Percentiles rank a stretch among this genome's conserved stretches.
Evolutionary conservation across 768 basidiomycete species (phyloP).

Genomic region (Mycena vulgaris): DNA sequence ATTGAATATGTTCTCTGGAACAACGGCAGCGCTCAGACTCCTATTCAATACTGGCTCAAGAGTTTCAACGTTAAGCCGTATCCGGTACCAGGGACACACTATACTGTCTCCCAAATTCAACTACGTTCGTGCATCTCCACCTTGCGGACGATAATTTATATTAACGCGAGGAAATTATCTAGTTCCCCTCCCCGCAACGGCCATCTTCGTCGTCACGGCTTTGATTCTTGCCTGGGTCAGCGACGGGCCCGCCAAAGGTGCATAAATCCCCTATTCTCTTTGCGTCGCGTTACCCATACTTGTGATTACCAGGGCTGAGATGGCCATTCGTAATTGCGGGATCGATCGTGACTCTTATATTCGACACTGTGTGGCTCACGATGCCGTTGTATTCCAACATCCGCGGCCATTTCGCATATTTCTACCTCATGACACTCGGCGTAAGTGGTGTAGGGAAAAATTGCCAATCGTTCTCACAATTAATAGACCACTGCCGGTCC

Average conservation of each 20-base stretch:
- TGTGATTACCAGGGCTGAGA: slow-evolving; percentile 16
- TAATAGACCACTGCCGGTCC: slow-evolving; percentile 36
- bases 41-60: slow-evolving; percentile 40
- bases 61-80: slow-evolving; percentile 39
- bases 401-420: slow-evolving; percentile 39
- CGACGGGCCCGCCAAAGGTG: slow-evolving; percentile 37
- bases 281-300: not conserved
- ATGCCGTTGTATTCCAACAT: slow-evolving; percentile 36
- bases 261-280: not conserved
- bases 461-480: not conserved
- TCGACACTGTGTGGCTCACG: slow-evolving; percentile 32
- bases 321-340: slow-evolving; percentile 36
- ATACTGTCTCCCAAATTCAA: slow-evolving; percentile 37
- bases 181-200: slow-evolving; percentile 38
- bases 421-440: slow-evolving; percentile 37
- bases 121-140: slow-evolving; percentile 22
- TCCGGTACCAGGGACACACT: slow-evolving; percentile 35
- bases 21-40: slow-evolving; percentile 35
- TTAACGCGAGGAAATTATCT: not conserved
- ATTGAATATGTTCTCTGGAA: slow-evolving; percentile 41
- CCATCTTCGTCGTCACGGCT: slow-evolving; percentile 35
- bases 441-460: slow-evolving; percentile 21
- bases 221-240: slow-evolving; percentile 36
- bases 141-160: not conserved
- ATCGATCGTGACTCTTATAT: slow-evolving; percentile 23